Evolutionary conservation across 1,284 basidiomycete genomes (phyloP), one percentile per base, ranked within the genome.

Genomic region (Malassezia furfur): DNA sequence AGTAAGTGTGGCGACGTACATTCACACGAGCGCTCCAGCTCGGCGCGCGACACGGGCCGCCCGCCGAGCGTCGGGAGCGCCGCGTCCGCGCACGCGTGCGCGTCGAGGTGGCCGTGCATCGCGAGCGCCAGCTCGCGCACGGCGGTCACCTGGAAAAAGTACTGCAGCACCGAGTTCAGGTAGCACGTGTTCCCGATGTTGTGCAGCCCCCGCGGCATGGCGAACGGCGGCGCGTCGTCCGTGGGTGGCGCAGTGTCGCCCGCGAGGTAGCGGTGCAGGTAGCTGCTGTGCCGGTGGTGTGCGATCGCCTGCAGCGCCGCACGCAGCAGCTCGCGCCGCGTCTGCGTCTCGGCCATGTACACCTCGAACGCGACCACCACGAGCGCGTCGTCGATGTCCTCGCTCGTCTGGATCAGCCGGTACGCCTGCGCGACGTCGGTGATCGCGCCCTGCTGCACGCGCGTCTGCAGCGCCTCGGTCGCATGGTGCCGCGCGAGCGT

Each of bases 181-280:
- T 91, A 93, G 72, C 88, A 91, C 0, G 88, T 91, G 69, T 94
- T 94, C 50, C 89, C 89, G 32, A 94, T 83, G 71, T 93, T 91
- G 70, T 91, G 87, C 32, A 91, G 80, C 1, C 90, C 89, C 50
- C 88, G 81, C 14, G 90, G 90, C 66, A 85, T 79, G 58, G 88
- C 86, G 1, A 78, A 77, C 36, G 81, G 79, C 1, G 66, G 57
- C 35, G 43, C 45, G 1, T 41, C 25, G 10, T 36, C 38, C 6
- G 57, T 56, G 53, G 63, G 51, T 8, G 37, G 12, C 39, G 28
- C 19, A 80, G 85, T 68, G 59, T 75, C 76, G 8, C 86, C 85
- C 1, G 82, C 82, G 40, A 81, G 77, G 2, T 85, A 70, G 70
- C 81, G 79, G 22, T 81, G 80, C 52, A 93, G 70, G 14, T 83